Conservation (phyloP, 306 rosid genomes). For the Oemleria cerasiformis region DNA sequence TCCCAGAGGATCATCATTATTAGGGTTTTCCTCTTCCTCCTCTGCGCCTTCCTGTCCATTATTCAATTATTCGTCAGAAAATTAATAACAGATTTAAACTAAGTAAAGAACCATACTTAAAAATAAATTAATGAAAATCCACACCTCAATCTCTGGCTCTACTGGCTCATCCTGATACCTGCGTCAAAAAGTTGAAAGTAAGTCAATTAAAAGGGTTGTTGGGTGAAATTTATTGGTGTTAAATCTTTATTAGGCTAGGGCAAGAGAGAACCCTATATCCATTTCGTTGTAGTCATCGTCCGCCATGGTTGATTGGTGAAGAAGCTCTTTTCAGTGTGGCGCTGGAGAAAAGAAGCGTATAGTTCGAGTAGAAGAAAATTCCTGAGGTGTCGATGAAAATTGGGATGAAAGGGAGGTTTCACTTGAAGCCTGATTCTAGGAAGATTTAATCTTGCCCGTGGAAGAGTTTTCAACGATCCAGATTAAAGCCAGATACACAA, state of each 20-base stretch:
- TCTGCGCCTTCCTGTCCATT: conserved; percentile 76
- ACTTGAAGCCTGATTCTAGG: neutral
- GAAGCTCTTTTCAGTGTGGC: neutral
- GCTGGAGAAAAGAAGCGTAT: neutral
- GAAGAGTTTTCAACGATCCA: neutral
- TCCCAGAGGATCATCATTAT: conserved; percentile 55
- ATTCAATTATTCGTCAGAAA: conserved; percentile 12
- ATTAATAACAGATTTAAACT: neutral
- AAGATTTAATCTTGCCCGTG: neutral
- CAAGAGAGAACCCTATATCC: conserved; percentile 38
- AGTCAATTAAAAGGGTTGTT: no score
- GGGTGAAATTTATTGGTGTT: no score
- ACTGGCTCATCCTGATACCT: conserved; percentile 86
- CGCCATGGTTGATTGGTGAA: conserved; percentile 31
- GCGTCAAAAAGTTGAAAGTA: conserved; percentile 11
- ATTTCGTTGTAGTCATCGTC: conserved; percentile 44
- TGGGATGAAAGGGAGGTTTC: no score
- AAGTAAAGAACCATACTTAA: no score
- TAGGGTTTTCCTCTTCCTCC: conserved; percentile 41
- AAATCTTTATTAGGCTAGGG: neutral
- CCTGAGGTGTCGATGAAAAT: neutral
- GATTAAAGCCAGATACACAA: neutral
- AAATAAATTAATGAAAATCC: neutral
- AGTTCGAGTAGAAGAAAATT: neutral
- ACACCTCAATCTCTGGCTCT: conserved; percentile 87